Evolutionary conservation across 2,329 filamentous ascomycete species (phyloP).

Genomic region (Cercospora nicotianae): DNA sequence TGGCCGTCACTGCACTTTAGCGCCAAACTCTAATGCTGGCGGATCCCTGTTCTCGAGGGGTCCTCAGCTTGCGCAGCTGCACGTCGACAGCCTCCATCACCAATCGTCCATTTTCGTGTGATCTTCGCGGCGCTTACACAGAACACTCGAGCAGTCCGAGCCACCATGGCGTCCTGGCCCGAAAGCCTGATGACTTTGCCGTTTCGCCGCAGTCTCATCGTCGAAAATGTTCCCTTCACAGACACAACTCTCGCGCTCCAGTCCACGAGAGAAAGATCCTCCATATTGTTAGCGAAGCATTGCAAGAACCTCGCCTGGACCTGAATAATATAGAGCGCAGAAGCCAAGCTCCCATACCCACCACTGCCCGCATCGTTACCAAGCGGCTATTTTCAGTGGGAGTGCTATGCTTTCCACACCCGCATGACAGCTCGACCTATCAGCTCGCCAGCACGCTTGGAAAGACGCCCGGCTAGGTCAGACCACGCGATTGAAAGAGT

Average conservation of each 20-base stretch:
- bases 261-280: not conserved
- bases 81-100: slow-evolving; percentile 13
- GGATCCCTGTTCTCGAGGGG: slow-evolving; percentile 6
- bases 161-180: slow-evolving; percentile 9
- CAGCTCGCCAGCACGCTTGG: slow-evolving; percentile 17
- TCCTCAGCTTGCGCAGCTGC: not conserved
- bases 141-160: not conserved
- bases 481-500: slow-evolving; percentile 18
- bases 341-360: slow-evolving; percentile 2
- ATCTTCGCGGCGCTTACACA: slow-evolving; percentile 20
- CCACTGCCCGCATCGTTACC: slow-evolving; percentile 8
- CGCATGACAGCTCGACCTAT: slow-evolving; percentile 23
- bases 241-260: not conserved
- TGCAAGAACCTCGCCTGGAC: not conserved
- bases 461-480: slow-evolving; percentile 4
- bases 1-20: not conserved
- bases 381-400: slow-evolving; percentile 25
- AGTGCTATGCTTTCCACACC: slow-evolving; percentile 14
- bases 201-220: not conserved
- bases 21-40: not conserved
- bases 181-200: slow-evolving; percentile 16
- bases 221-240: not conserved
- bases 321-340: not conserved
- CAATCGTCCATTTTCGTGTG: slow-evolving; percentile 21
- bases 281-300: not conserved